Conservation (phyloP, 2,329 filamentous ascomycete genomes). For the Trichoderma hamatum region DNA sequence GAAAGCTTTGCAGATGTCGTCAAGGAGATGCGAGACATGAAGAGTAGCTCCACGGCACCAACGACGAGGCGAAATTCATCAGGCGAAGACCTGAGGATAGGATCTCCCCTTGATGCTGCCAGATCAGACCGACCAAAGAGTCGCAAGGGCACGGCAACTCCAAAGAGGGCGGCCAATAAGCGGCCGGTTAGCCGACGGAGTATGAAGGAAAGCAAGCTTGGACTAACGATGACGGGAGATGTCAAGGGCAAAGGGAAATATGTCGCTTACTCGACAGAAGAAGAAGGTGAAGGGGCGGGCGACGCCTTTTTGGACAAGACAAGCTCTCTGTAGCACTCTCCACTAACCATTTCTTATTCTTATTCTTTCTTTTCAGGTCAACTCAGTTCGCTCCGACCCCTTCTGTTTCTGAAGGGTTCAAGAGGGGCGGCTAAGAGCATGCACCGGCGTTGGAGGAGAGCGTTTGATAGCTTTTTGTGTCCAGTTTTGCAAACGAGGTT, state of each 20-base stretch:
- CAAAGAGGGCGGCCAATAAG: conserved; percentile 36
- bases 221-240: conserved; percentile 34
- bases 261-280: conserved; percentile 43
- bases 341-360: neutral
- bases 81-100: conserved; percentile 43
- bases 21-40: conserved; percentile 72
- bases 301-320: conserved; percentile 40
- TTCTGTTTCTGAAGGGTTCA: neutral
- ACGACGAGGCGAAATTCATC: conserved; percentile 57
- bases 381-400: neutral
- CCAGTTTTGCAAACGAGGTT: neutral
- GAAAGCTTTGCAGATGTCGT: conserved; percentile 89
- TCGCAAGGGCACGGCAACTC: conserved; percentile 36
- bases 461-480: conserved; percentile 19
- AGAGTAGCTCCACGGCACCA: conserved; percentile 50
- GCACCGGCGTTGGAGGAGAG: conserved; percentile 21
- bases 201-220: conserved; percentile 46
- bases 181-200: conserved; percentile 47
- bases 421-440: conserved; percentile 9
- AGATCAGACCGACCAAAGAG: conserved; percentile 38
- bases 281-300: conserved; percentile 40
- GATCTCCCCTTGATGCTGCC: conserved; percentile 41
- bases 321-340: conserved; percentile 45
- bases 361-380: neutral
- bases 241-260: conserved; percentile 55